Evolutionary conservation across 2,329 filamentous ascomycete genomes (phyloP).

Genomic region (Monilinia fructigena): DNA sequence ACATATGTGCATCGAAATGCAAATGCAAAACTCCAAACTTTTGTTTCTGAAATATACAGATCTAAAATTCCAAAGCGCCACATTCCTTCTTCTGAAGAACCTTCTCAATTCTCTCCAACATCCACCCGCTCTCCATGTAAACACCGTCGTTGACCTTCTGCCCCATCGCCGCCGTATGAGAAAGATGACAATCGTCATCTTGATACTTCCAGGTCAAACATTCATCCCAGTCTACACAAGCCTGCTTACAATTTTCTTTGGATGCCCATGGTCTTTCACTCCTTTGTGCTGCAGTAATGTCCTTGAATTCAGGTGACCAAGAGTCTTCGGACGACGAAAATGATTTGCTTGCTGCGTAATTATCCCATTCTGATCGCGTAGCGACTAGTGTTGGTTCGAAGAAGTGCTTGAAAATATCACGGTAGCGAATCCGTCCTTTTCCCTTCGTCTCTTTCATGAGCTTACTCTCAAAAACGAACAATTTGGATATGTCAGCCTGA

Average conservation of each 20-base stretch:
- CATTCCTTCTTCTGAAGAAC: slow-evolving; percentile 22
- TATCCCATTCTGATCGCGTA: slow-evolving; percentile 25
- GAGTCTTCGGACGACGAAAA: slow-evolving; percentile 19
- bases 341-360: slow-evolving; percentile 24
- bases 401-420: slow-evolving; percentile 24
- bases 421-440: slow-evolving; percentile 23
- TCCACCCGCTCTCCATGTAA: slow-evolving; percentile 29
- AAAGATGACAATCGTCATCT: slow-evolving; percentile 25
- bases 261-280: slow-evolving; percentile 25
- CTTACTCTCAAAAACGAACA: slow-evolving; percentile 25
- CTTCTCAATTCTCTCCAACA: slow-evolving; percentile 27
- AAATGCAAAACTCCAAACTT: background rate
- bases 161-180: slow-evolving; percentile 26
- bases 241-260: slow-evolving; percentile 23
- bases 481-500: slow-evolving; percentile 25
- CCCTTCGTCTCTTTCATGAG: slow-evolving; percentile 22
- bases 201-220: slow-evolving; percentile 29
- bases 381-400: slow-evolving; percentile 5
- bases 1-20: background rate
- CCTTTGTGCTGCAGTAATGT: slow-evolving; percentile 1
- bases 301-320: background rate
- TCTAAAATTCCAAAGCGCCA: slow-evolving; percentile 21
- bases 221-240: slow-evolving; percentile 26
- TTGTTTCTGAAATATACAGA: too few species aligned
- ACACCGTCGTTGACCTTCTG: slow-evolving; percentile 23